These are phyloP conservation scores for Pseudogymnoascus sp. DNA, from an alignment of 2,329 filamentous ascomycete species.

Conservation along the genomic window DNA sequence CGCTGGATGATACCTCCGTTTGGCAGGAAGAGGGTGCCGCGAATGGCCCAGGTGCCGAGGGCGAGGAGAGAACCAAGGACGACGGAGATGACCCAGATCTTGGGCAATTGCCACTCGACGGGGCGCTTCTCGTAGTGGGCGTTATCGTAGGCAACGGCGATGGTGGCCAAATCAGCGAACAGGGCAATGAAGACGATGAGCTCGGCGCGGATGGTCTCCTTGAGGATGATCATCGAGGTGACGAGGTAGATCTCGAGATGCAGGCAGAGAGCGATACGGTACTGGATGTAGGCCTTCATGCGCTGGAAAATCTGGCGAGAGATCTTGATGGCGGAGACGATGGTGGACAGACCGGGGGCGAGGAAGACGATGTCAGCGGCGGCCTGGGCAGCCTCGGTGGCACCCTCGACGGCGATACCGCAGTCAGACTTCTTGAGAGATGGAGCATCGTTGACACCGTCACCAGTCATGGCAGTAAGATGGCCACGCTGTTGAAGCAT, in stretches of 20 bases:
- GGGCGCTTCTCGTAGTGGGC: constrained; percentile 67
- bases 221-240: constrained; percentile 71
- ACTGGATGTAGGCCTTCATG: constrained; percentile 94
- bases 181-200: constrained; percentile 73
- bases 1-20: constrained; percentile 68
- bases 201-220: constrained; percentile 64
- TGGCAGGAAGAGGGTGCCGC: constrained; percentile 59
- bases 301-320: constrained; percentile 94
- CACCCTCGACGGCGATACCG: constrained; percentile 88
- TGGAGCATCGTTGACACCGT: constrained; percentile 89
- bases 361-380: constrained; percentile 93
- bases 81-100: constrained; percentile 71
- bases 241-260: constrained; percentile 80
- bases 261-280: constrained; percentile 86
- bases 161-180: constrained; percentile 72
- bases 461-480: constrained; percentile 92
- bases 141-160: constrained; percentile 72
- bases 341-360: constrained; percentile 80
- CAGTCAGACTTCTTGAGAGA: constrained; percentile 92
- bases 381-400: constrained; percentile 82
- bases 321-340: constrained; percentile 88
- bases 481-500: constrained; percentile 91
- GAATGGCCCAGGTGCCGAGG: constrained; percentile 63
- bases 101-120: constrained; percentile 73
- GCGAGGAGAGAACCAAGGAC: constrained; percentile 62